A percentile compares a stretch with the other conserved stretches of the same genome.
These are phyloP conservation scores for Claviceps sorghi DNA, from an alignment of 2,329 filamentous ascomycete genomes.

Conservation along the genomic window DNA sequence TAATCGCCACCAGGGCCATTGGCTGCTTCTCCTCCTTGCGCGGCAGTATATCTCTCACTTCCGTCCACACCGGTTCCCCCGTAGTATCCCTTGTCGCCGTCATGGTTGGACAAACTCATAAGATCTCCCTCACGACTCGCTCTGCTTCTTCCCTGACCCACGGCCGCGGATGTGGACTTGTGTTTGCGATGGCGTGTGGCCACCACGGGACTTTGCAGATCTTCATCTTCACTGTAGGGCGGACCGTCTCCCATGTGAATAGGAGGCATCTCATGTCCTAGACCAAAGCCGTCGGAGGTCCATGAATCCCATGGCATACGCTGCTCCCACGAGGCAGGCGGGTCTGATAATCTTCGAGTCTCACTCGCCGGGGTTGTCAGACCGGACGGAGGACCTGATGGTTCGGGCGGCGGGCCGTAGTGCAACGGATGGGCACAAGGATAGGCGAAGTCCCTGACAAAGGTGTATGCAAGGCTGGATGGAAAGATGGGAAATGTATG, in stretches of 20 bases:
- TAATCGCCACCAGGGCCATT: slow-evolving; percentile 68
- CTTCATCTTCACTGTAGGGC: slow-evolving; percentile 90
- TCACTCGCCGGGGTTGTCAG: slow-evolving; percentile 78
- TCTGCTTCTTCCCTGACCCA: slow-evolving; percentile 28
- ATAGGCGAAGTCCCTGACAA: slow-evolving; percentile 94
- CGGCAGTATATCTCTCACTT: slow-evolving; percentile 60
- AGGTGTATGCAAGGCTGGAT: slow-evolving; percentile 73
- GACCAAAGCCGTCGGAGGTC: slow-evolving; percentile 38
- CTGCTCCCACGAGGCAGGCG: slow-evolving; percentile 60
- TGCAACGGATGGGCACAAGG: slow-evolving; percentile 69
- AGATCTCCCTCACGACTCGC: slow-evolving; percentile 30
- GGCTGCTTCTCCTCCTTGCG: slow-evolving; percentile 51
- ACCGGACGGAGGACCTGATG: slow-evolving; percentile 55
- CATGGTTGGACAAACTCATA: slow-evolving; percentile 35
- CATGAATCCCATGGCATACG: slow-evolving; percentile 46
- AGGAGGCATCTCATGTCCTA: slow-evolving; percentile 58
- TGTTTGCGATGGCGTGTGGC: slow-evolving; percentile 76
- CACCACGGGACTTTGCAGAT: slow-evolving; percentile 81
- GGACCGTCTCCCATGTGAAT: slow-evolving; percentile 80
- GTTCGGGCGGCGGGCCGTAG: slow-evolving; percentile 77
- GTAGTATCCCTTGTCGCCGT: slow-evolving; percentile 51
- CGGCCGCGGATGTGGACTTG: slow-evolving; percentile 49
- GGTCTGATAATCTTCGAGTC: slow-evolving; percentile 67
- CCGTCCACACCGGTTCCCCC: slow-evolving; percentile 54
- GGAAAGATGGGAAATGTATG: slow-evolving; percentile 70